phyloP scores from a whole-genome alignment of 2,329 filamentous ascomycete genomes.

The Rutstroemia sp. region DNA sequence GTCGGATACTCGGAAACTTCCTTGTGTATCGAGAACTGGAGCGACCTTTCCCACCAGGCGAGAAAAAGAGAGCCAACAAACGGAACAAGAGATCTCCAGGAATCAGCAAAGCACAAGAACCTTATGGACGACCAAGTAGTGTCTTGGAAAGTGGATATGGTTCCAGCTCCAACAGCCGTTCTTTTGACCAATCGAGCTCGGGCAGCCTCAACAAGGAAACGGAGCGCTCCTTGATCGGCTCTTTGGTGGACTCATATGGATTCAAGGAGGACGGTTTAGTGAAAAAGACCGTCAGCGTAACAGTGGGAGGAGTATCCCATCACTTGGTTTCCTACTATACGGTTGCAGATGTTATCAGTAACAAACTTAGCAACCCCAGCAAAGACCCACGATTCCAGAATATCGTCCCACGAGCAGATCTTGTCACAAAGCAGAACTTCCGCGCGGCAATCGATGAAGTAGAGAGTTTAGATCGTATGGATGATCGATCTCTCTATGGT shows the following conservation, averaged over 20 bases:
- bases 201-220: constrained; percentile 26
- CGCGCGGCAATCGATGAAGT: constrained; percentile 57
- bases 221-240: constrained; percentile 55
- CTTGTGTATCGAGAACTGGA: constrained; percentile 98
- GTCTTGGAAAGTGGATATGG: constrained; percentile 13
- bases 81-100: constrained; percentile 42
- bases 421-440: constrained; percentile 59
- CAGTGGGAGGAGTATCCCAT: constrained; percentile 65
- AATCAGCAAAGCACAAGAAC: constrained; percentile 23
- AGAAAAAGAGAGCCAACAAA: constrained; percentile 80
- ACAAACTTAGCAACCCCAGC: constrained; percentile 49
- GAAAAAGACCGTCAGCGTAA: constrained; percentile 89
- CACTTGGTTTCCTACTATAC: constrained; percentile 88
- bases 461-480: constrained; percentile 30
- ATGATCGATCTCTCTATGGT: constrained; percentile 22
- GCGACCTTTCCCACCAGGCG: constrained; percentile 76
- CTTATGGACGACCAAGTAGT: constrained; percentile 9
- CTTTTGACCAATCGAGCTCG: constrained; percentile 13
- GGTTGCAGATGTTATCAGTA: constrained; percentile 63
- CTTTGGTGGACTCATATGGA: constrained; percentile 79
- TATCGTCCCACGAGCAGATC: constrained; percentile 48
- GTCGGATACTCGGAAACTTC: constrained; percentile 93
- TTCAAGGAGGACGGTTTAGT: constrained; percentile 77
- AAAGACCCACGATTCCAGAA: constrained; percentile 43
- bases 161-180: constrained; percentile 3